phyloP scores from a whole-genome alignment of 352 stramenopile species.

The Globisporangium spiculum region DNA sequence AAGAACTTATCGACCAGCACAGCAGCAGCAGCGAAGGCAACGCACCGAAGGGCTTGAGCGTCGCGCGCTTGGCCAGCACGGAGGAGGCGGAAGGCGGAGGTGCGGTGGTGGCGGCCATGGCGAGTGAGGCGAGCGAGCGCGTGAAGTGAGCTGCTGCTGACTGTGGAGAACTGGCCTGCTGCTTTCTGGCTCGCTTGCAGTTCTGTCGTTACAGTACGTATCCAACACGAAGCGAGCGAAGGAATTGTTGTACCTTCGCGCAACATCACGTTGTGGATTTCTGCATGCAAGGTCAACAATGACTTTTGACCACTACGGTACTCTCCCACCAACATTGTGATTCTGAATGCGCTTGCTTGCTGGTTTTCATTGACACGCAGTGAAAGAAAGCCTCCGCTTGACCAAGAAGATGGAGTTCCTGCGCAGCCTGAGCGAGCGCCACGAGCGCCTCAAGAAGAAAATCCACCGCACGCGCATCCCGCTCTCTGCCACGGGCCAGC shows the following conservation, averaged over 20 bases:
- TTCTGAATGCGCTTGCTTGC: neutral
- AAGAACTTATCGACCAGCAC: neutral
- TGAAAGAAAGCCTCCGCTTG: neutral
- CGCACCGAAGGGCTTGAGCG: constrained; percentile 44
- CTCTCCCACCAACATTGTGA: neutral
- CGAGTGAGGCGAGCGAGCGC: no score
- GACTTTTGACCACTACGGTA: neutral
- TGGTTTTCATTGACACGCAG: neutral
- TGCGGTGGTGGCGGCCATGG: neutral
- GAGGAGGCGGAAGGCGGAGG: neutral
- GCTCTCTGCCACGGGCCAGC: constrained; percentile 84
- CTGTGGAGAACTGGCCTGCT: neutral
- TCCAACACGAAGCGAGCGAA: neutral
- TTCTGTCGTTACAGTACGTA: neutral
- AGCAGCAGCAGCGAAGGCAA: neutral
- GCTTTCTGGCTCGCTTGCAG: neutral
- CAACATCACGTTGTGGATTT: neutral
- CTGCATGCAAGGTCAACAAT: neutral
- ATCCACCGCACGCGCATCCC: constrained; percentile 91
- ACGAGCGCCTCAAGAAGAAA: constrained; percentile 89
- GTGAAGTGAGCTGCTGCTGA: neutral
- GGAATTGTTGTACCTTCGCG: neutral
- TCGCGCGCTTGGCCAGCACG: constrained; percentile 14
- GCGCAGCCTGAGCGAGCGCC: constrained; percentile 61
- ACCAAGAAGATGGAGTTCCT: constrained; percentile 66